A percentile compares a stretch with the other conserved stretches of the same genome.
Evolutionary conservation across 2,329 filamentous ascomycete species (phyloP).

Genomic region (Dactylonectria macrodidyma): DNA sequence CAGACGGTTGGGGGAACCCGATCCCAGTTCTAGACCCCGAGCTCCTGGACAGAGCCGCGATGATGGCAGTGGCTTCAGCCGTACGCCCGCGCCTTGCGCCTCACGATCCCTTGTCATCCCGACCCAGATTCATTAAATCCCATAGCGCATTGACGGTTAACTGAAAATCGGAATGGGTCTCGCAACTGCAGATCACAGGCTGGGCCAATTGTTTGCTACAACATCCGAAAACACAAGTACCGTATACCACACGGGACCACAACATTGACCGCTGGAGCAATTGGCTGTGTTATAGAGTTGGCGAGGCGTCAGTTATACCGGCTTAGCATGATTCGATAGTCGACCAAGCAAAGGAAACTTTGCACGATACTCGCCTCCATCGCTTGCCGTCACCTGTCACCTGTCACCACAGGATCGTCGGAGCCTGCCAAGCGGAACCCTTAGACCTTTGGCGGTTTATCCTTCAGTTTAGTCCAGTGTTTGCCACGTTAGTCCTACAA

Average conservation of each 20-base stretch:
- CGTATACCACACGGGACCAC: slow-evolving; percentile 6
- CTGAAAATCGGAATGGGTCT: slow-evolving; percentile 17
- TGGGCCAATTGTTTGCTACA: slow-evolving; percentile 18
- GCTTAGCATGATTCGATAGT: slow-evolving; percentile 5
- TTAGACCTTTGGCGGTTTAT: background rate
- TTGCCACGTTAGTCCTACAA: background rate
- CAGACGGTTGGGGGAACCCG: slow-evolving; percentile 7
- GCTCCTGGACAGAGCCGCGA: background rate
- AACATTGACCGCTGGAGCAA: slow-evolving; percentile 3
- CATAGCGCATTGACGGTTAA: slow-evolving; percentile 7
- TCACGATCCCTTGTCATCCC: background rate
- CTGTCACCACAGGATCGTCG: background rate
- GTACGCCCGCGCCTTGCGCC: slow-evolving; percentile 14
- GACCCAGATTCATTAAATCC: slow-evolving; percentile 5
- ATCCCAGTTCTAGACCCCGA: slow-evolving; percentile 11
- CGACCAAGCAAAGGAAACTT: slow-evolving; percentile 2
- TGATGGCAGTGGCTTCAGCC: slow-evolving; percentile 12
- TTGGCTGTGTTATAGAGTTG: slow-evolving; percentile 1
- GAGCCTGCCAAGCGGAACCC: slow-evolving; percentile 9
- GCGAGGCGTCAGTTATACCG: slow-evolving; percentile 8
- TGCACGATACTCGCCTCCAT: slow-evolving; percentile 13
- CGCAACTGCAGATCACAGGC: slow-evolving; percentile 1
- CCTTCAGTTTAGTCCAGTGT: background rate
- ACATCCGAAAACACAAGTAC: background rate
- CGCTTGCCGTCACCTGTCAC: background rate